Evolutionary conservation across 495 filamentous ascomycete species (phyloP).

Genomic region (Neurospora cerealis): DNA sequence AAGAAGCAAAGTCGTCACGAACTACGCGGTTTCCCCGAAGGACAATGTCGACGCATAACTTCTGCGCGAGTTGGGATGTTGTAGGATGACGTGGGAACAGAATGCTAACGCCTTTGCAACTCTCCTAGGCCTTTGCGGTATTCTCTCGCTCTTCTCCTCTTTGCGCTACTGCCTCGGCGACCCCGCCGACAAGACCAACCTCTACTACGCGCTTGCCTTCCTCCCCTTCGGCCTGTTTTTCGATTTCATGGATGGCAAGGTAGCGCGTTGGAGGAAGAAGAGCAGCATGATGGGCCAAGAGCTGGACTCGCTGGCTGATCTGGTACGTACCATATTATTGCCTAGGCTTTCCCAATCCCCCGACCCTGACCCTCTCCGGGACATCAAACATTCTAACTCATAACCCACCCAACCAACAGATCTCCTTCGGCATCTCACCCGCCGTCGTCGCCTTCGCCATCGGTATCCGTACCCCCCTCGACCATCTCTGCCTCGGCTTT

Average conservation of each 20-base stretch:
- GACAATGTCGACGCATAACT: background rate
- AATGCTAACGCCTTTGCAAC: background rate
- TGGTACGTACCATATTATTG: constrained; percentile 46
- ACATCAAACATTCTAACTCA: background rate
- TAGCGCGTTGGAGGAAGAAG: constrained; percentile 92
- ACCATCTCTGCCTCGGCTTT: constrained; percentile 75
- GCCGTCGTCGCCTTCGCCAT: constrained; percentile 81
- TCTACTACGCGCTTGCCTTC: constrained; percentile 76
- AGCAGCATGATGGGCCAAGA: constrained; percentile 96
- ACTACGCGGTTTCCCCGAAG: background rate
- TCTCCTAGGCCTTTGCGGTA: constrained; percentile 60
- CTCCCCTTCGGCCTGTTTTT: constrained; percentile 95
- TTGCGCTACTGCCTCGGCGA: constrained; percentile 86
- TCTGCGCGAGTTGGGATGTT: background rate
- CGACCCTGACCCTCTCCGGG: background rate
- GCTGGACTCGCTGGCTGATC: constrained; percentile 90
- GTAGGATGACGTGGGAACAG: background rate
- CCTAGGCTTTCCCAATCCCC: background rate
- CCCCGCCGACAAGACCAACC: constrained; percentile 48
- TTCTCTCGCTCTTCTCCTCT: constrained; percentile 93
- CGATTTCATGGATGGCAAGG: constrained; percentile 96
- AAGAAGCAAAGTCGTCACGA: background rate
- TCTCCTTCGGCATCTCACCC: constrained; percentile 91
- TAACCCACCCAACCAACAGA: constrained; percentile 36
- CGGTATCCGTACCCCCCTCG: constrained; percentile 75